Evolutionary conservation across 148 eudicot species (phyloP), one percentile per base, ranked within the genome.

Genomic region (Arctostaphylos glauca): DNA sequence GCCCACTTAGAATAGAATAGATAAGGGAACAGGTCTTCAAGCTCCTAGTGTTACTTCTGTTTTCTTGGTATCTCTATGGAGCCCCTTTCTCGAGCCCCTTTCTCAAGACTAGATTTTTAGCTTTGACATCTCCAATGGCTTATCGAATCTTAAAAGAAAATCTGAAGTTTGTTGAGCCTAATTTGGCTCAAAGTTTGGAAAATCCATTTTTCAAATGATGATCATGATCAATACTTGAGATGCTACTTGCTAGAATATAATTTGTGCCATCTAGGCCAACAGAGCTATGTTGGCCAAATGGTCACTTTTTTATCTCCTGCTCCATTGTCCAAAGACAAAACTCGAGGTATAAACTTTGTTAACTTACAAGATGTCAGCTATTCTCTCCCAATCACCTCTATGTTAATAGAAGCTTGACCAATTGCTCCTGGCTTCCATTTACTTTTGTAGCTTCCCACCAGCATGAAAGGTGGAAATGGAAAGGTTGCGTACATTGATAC

Each of bases 401-500:
- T 23, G 46, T 52, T 47, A 59, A 59, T 5, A 9, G 53, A 25
- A 50, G 31, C 16, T 31, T 75, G 5, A 62, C 14, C 43, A 0
- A 23, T 44, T 60, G 52, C 59, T 78, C 81, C 12, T 1, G 54
- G 80, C 80, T 16, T 76, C 13, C 25, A 19, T 49, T 77, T 54
- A 5, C 53, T 67, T 76, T 58, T 86, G 86, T 95, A 94, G 98
- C 98, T 94, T 77, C 98, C 98, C 56, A 93, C 91, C 54, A 91
- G 85, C 87, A 92, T 94, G 98, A 90, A 62, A 80, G 98, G 98
- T 73, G 98, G 98, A 80, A 95, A 94, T 79, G 99, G 99, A 81
- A 96, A 96, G 83, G 99, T 96, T 55, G 99, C 99, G 46, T 96
- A 94, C 86, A 92, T 96, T 82, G 99, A 96, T 78, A 94, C 97